These are phyloP conservation scores for Ramichloridium luteum DNA, from an alignment of 2,329 filamentous ascomycete species.

Conservation along the genomic window DNA sequence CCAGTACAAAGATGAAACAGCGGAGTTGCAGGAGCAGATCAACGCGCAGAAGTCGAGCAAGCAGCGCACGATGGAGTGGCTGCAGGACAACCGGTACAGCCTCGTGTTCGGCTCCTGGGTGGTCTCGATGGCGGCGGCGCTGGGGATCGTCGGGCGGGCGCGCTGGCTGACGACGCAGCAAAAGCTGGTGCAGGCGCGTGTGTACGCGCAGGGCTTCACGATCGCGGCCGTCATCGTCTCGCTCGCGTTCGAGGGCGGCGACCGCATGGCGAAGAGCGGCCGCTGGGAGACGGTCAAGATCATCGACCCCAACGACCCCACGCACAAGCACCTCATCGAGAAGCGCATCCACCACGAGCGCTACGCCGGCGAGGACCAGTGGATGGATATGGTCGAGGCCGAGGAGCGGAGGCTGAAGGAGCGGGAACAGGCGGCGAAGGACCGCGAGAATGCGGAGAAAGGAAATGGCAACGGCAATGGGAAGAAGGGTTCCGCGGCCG, in stretches of 20 bases:
- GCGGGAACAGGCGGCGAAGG: conserved; percentile 31
- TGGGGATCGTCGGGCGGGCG: conserved; percentile 66
- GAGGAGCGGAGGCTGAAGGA: conserved; percentile 54
- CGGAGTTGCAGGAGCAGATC: conserved; percentile 43
- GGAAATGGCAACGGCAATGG: conserved; percentile 8
- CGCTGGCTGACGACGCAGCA: conserved; percentile 62
- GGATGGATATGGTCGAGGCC: conserved; percentile 80
- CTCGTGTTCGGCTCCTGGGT: conserved; percentile 77
- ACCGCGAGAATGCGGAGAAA: conserved; percentile 13
- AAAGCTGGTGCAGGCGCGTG: conserved; percentile 87
- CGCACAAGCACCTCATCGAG: conserved; percentile 72
- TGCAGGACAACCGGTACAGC: conserved; percentile 68
- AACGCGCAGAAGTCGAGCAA: conserved; percentile 43
- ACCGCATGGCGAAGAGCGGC: conserved; percentile 63
- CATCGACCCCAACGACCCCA: conserved; percentile 66
- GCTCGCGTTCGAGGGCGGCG: conserved; percentile 68
- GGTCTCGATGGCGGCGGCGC: conserved; percentile 62
- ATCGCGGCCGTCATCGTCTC: conserved; percentile 71
- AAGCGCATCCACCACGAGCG: conserved; percentile 79
- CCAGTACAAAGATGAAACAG: conserved; percentile 52
- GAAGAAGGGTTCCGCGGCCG: conserved; percentile 5
- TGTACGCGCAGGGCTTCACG: conserved; percentile 85
- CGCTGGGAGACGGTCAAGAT: conserved; percentile 79
- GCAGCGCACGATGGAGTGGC: conserved; percentile 59
- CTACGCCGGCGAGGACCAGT: conserved; percentile 81